Conservation (phyloP, 768 basidiomycete genomes). For the Boletellus ananas region DNA sequence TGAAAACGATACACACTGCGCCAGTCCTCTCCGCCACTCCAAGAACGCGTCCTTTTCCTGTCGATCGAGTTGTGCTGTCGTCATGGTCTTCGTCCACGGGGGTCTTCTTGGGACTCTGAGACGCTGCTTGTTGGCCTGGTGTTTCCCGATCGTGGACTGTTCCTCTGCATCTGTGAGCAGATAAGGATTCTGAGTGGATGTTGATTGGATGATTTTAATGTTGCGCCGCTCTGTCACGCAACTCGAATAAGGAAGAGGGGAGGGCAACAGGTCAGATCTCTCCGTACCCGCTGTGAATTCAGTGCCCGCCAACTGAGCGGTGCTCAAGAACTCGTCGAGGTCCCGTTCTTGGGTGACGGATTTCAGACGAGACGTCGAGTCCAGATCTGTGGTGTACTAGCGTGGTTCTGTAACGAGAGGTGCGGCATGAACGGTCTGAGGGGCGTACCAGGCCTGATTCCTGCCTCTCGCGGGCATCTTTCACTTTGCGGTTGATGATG, state of each 20-base stretch:
- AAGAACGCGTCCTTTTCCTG: constrained; percentile 90
- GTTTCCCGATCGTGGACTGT: constrained; percentile 64
- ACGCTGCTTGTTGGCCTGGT: constrained; percentile 65
- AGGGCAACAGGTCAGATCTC: neutral
- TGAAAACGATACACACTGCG: constrained; percentile 58
- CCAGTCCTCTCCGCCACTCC: constrained; percentile 89
- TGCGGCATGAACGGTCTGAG: neutral
- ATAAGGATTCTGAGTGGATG: constrained; percentile 72
- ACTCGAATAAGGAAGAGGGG: neutral
- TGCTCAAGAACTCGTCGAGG: constrained; percentile 93
- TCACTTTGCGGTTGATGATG: constrained; percentile 84
- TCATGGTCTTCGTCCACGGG: constrained; percentile 81
- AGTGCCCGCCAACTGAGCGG: constrained; percentile 89
- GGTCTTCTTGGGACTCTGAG: constrained; percentile 89
- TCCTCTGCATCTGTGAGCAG: constrained; percentile 84
- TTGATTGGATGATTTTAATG: constrained; percentile 68
- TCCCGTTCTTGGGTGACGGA: constrained; percentile 96
- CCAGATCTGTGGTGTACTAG: constrained; percentile 72
- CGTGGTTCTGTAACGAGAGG: neutral
- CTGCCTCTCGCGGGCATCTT: constrained; percentile 32
- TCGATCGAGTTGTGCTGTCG: constrained; percentile 72
- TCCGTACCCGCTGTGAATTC: constrained; percentile 91
- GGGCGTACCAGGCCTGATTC: constrained; percentile 59
- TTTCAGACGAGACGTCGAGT: constrained; percentile 63
- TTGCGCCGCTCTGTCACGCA: constrained; percentile 62